Conservation (phyloP, 805 yeast species). For the Candida stauntonica region DNA sequence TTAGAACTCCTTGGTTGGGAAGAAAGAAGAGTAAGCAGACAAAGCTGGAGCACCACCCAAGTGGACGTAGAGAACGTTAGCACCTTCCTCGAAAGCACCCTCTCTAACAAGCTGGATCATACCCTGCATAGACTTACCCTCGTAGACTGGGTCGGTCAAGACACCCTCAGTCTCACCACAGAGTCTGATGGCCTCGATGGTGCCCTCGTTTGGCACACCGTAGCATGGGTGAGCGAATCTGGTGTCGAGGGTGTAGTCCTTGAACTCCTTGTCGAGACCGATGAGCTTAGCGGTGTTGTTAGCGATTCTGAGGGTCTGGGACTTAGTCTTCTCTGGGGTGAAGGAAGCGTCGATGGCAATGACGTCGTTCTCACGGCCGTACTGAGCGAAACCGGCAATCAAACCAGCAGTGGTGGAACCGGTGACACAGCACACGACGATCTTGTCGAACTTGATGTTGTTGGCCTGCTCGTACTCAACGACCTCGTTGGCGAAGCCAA, state of each 20-base stretch:
- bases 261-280: constrained; percentile 14
- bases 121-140: constrained; percentile 20
- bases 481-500: constrained; percentile 16
- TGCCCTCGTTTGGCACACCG: constrained; percentile 19
- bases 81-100: constrained; percentile 12
- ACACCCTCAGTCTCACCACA: constrained; percentile 19
- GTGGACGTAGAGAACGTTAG: constrained; percentile 17
- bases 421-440: constrained; percentile 18
- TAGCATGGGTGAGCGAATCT: constrained; percentile 18
- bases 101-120: constrained; percentile 13
- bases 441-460: constrained; percentile 16
- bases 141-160: constrained; percentile 18
- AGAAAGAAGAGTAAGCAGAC: constrained; percentile 18
- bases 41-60: constrained; percentile 20
- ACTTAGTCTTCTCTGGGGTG: constrained; percentile 18
- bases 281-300: constrained; percentile 19
- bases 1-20: constrained; percentile 14
- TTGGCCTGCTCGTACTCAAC: constrained; percentile 12
- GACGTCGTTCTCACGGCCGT: constrained; percentile 16
- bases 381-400: constrained; percentile 18
- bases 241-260: constrained; percentile 13
- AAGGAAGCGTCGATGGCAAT: constrained; percentile 19
- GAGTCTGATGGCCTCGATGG: constrained; percentile 19
- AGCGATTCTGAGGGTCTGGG: constrained; percentile 16
- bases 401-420: constrained; percentile 20